Base-by-base conservation (phyloP, 176 grass and related monocot species). In the Saccharum officinarum region DNA sequence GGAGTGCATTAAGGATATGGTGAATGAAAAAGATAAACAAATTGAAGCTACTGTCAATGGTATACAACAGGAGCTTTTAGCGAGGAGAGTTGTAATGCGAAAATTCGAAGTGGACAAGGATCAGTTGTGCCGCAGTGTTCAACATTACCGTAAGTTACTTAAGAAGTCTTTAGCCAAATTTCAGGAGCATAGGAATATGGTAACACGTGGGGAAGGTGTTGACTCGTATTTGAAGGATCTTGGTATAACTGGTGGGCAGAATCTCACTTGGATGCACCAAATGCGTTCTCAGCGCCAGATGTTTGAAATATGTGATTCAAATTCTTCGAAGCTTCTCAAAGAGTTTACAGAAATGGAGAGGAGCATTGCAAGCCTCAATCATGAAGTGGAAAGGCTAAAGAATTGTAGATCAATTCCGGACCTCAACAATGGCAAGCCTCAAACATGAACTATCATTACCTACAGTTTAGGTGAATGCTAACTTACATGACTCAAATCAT, bases 381-480 rank as follows among this genome's bases (percentile, higher is more conserved):
- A 69, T 75, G 50, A 83, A 84, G 8, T 80, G 18, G 33, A 90
- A 75, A 87, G 23, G 33, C 40, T 84, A 64, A 80, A 90, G 39
- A n/a, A 49, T 30, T 39, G 70, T 50, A 62, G 26, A 49, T 30
- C 49, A 70, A 81, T 87, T 74, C 80, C 68, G 23, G 84, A 87
- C 75, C 84, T 90, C 5, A 90, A 88, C 81, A 79, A 79, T 67
- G 74, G 60, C 59, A 71, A 70, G 60, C 15, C 34, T 73, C 26
- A 67, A 47, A 22, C 54, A 3, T 83, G 67, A 86, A 86, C 28
- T 40, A 28, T 70, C 4, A 54, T 46, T 54, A 38, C 63, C 6
- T 65, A 17, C 72, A 78, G 26, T 78, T 76, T 77, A 63, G 23
- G 64, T 81, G 50, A 76, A 39, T 75, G 40, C 73, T 71, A 74